Conservation (phyloP, 108 stramenopile genomes). For the Conticribra guillardii region DNA sequence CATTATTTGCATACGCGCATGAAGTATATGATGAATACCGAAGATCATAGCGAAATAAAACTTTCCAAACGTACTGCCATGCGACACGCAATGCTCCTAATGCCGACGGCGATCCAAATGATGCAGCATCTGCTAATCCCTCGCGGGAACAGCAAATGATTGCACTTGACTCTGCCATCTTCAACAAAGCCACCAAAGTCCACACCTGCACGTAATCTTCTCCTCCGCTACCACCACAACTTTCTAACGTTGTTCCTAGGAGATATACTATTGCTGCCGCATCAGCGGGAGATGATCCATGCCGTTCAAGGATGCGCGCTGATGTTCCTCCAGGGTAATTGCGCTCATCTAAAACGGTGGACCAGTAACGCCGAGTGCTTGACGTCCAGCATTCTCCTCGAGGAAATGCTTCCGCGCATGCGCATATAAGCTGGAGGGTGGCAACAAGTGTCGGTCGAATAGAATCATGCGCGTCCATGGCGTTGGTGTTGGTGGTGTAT, state of each 20-base stretch:
- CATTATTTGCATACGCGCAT: conserved; percentile 36
- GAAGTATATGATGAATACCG: conserved; percentile 63
- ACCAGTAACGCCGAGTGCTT: conserved; percentile 51
- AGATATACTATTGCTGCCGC: conserved; percentile 62
- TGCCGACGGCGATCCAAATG: conserved; percentile 27
- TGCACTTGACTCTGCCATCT: conserved; percentile 64
- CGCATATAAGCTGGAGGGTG: conserved; percentile 64
- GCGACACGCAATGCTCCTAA: conserved; percentile 23
- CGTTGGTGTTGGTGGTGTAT: neutral
- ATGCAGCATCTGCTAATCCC: conserved; percentile 13
- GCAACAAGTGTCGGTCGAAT: conserved; percentile 29
- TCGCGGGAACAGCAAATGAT: conserved; percentile 47
- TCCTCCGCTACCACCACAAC: conserved; percentile 59
- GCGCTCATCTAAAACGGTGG: conserved; percentile 46
- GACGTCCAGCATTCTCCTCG: conserved; percentile 81
- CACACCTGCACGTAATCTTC: conserved; percentile 63
- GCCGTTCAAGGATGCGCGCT: conserved; percentile 47
- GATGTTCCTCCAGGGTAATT: conserved; percentile 33
- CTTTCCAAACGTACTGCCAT: conserved; percentile 72
- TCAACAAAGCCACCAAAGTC: conserved; percentile 60
- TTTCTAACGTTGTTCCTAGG: conserved; percentile 58
- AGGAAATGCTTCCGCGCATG: conserved; percentile 76
- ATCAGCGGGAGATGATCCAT: conserved; percentile 60
- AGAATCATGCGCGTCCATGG: conserved; percentile 13
- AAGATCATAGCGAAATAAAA: conserved; percentile 64